These are phyloP conservation scores for Cryptosporidium bovis DNA, from an alignment of 169 alveolate genomes.

Conservation along the genomic window DNA sequence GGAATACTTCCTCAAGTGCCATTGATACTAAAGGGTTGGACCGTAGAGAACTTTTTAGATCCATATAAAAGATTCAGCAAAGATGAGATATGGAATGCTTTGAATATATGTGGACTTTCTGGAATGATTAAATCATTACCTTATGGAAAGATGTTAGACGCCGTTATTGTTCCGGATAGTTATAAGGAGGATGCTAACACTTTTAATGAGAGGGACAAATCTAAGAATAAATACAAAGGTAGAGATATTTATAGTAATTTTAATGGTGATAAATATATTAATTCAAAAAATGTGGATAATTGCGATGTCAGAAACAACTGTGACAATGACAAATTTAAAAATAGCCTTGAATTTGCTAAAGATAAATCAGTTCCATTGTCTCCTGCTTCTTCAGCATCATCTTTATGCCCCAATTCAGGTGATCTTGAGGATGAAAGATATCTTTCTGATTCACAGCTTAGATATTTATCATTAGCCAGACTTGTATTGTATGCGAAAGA, in stretches of 20 bases:
- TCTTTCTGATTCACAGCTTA: constrained; percentile 74
- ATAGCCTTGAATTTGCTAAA: too few relatives aligned
- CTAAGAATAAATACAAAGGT: background rate
- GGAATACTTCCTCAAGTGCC: constrained; percentile 78
- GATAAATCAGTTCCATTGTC: background rate
- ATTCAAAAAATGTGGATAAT: background rate
- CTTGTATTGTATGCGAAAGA: constrained; percentile 58
- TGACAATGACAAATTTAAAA: too few relatives aligned
- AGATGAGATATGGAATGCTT: constrained; percentile 64
- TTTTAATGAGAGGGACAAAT: background rate
- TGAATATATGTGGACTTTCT: constrained; percentile 56
- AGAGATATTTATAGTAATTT: too few relatives aligned
- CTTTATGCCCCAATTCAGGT: constrained; percentile 1
- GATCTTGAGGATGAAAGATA: constrained; percentile 60
- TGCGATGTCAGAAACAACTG: too few relatives aligned
- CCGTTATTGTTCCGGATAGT: constrained; percentile 63
- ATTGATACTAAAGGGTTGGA: constrained; percentile 76
- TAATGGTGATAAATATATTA: background rate
- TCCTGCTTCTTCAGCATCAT: background rate
- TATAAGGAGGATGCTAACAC: background rate
- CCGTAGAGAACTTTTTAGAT: constrained; percentile 76
- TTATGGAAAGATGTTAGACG: constrained; percentile 47
- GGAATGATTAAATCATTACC: constrained; percentile 56
- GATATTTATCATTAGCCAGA: constrained; percentile 76
- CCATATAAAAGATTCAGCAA: constrained; percentile 50